Percentiles rank a stretch among this genome's conserved stretches.
These are phyloP conservation scores for Cicer yamashitae DNA, from an alignment of 306 rosid genomes.

Conservation along the genomic window DNA sequence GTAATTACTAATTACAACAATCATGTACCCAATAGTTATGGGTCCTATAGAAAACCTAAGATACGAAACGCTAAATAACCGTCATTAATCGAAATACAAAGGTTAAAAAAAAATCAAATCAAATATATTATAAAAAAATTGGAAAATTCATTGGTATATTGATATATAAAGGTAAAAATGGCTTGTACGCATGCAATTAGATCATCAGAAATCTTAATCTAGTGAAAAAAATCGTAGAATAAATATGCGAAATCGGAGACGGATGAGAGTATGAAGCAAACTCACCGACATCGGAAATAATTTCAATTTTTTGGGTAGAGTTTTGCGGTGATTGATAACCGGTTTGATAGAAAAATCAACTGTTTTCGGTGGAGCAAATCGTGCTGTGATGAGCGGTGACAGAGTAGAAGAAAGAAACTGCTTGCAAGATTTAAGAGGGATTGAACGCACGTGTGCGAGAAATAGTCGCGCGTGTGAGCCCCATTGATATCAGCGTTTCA, in stretches of 20 bases:
- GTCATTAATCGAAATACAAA: conserved; percentile 18
- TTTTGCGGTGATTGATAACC: conserved; percentile 10
- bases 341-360: conserved; percentile 34
- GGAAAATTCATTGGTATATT: not conserved
- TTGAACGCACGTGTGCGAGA: conserved; percentile 4
- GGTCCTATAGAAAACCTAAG: conserved; percentile 31
- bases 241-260: not conserved
- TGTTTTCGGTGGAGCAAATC: conserved; percentile 18
- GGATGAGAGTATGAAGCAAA: conserved; percentile 9
- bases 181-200: not conserved
- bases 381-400: not conserved
- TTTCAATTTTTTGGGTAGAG: not conserved
- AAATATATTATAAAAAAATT: not conserved
- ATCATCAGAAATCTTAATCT: conserved; percentile 19
- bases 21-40: not conserved
- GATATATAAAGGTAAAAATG: not conserved
- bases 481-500: not conserved
- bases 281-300: conserved; percentile 56
- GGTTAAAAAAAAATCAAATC: not conserved
- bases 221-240: not conserved
- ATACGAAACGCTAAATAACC: not conserved
- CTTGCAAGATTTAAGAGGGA: conserved; percentile 2
- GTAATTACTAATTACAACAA: conserved; percentile 13
- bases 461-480: not conserved
- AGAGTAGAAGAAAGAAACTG: not conserved